Evolutionary conservation across 1,284 basidiomycete genomes (phyloP), one percentile per base, ranked within the genome.

Genomic region (Sporisorium reilianum): DNA sequence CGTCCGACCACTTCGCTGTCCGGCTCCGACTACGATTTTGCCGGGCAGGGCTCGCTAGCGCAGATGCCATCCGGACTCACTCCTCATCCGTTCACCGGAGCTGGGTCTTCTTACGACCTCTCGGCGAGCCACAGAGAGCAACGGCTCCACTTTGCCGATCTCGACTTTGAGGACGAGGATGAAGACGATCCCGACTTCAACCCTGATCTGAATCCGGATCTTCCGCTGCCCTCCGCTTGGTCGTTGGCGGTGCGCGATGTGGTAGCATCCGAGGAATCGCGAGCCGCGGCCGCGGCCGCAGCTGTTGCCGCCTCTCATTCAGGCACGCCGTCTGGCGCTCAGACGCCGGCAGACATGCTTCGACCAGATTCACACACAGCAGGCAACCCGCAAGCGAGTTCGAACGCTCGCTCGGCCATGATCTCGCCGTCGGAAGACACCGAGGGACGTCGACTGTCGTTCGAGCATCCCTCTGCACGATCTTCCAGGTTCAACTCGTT

Each of bases 131-230:
- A 28, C 25, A 48, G 34, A 7, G 52, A 52, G 18, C 55, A 54
- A 20, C 42, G 68, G 30, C 54, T 75, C 22, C 41, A 68, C 26
- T 79, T 80, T 56, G 75, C 75, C 23, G 74, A 79, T 38, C 69
- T 78, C 4, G 65, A 66, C 36, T 75, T 79, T 38, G 79, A 80
- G 30, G 78, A 80, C 7, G 79, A 80, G 45, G 79, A 80, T 26
- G 68, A 62, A 32, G 79, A 80, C 49, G 79, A 80, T 55, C 77
- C 77, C 1, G 77, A 78, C 54, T 78, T 78, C 55, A 75, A 75
- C 23, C 73, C 73, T 16, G 68, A 75, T 36, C 46, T 75, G 23
- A 75, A 75, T 25, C 68, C 73, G 7, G 62, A 75, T 25, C 63
- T 77, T 42, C 77, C 77, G 16, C 53, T 75, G 23, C 63, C 73